Percentiles rank a stretch among this genome's conserved stretches.
Conservation (phyloP, 805 yeast species). For the Sugiyamaella americana region DNA sequence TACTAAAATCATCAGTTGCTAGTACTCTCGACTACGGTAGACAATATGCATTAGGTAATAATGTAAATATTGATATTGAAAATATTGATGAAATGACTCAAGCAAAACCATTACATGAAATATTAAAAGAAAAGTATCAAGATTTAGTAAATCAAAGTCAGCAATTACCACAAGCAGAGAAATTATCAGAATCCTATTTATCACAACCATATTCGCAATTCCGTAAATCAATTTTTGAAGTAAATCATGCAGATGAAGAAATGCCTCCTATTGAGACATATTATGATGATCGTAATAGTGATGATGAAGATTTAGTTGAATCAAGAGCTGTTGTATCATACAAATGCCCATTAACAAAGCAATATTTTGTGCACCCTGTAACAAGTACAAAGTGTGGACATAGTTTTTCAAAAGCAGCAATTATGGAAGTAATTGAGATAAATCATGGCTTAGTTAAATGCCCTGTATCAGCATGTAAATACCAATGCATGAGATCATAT, state of each 20-base stretch:
- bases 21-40: not conserved
- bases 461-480: constrained; percentile 22
- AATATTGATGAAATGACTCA: not conserved
- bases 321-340: constrained; percentile 23
- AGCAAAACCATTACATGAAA: not conserved
- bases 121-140: no score
- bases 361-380: constrained; percentile 27
- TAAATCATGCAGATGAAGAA: constrained; percentile 16
- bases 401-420: constrained; percentile 26
- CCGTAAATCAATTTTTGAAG: constrained; percentile 15
- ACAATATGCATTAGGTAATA: no score
- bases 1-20: not conserved
- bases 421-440: constrained; percentile 18
- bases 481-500: no score
- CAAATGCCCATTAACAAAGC: constrained; percentile 29
- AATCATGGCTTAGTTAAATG: constrained; percentile 15
- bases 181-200: not conserved
- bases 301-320: constrained; percentile 28
- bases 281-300: constrained; percentile 15
- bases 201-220: constrained; percentile 8
- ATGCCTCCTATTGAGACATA: constrained; percentile 17
- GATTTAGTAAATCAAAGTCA: not conserved
- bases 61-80: not conserved
- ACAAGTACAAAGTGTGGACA: constrained; percentile 27
- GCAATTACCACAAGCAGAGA: not conserved